Evolutionary conservation across 129 eudicot genomes (phyloP).

Genomic region (Flaveria robusta): DNA sequence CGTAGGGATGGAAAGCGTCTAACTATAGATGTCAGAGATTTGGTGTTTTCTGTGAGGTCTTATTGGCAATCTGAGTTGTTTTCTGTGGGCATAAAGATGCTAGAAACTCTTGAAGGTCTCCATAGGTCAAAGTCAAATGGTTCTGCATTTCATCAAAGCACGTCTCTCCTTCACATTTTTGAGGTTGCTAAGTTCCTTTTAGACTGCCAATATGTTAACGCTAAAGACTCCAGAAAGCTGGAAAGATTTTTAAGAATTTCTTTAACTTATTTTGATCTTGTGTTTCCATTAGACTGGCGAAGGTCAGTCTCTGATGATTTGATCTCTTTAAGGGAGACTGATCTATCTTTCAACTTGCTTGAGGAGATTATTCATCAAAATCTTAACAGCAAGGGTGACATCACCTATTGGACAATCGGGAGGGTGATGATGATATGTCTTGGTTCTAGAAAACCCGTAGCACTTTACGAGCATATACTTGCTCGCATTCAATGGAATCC

Average conservation of each 20-base stretch:
- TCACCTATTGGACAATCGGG: conserved; percentile 54
- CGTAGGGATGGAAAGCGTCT: conserved; percentile 30
- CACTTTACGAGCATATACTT: conserved; percentile 16
- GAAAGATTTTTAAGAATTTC: conserved; percentile 30
- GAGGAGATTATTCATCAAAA: conserved; percentile 41
- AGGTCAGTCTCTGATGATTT: conserved; percentile 34
- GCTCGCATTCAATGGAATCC: conserved; percentile 8
- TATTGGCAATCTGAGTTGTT: conserved; percentile 55
- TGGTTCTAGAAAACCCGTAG: conserved; percentile 40
- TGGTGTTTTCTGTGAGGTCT: conserved; percentile 39
- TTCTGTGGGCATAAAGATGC: conserved; percentile 47
- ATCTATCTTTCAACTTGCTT: conserved; percentile 43
- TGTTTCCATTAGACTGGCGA: conserved; percentile 64
- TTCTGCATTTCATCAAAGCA: conserved; percentile 40
- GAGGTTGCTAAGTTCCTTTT: conserved; percentile 50
- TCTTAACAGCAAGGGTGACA: conserved; percentile 20
- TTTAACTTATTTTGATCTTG: conserved; percentile 27
- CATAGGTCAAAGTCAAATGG: conserved; percentile 14
- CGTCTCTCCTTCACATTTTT: conserved; percentile 40
- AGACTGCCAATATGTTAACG: conserved; percentile 22
- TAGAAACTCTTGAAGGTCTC: conserved; percentile 47
- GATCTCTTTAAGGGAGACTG: conserved; percentile 45
- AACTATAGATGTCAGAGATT: conserved; percentile 39
- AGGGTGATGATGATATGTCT: conserved; percentile 49
- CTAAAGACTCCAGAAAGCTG: conserved; percentile 12